Evolutionary conservation across 2,329 filamentous ascomycete species (phyloP), one percentile per base, ranked within the genome.

Genomic region (Talaromyces sp.): DNA sequence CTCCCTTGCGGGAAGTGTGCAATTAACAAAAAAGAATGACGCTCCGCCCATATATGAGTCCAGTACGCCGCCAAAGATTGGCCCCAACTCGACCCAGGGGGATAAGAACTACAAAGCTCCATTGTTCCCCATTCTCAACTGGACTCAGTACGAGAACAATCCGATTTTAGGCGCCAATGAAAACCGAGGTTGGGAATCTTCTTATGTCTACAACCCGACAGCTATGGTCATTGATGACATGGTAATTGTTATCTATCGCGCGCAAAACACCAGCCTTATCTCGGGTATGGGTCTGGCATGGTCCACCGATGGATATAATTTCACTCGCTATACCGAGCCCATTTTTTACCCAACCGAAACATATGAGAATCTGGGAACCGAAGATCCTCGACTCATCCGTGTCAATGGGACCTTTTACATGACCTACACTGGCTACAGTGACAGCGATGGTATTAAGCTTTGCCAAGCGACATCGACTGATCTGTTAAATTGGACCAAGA

Each of bases 341-440:
- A 65, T 76, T 19, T 38, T 75, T 9, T 65, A 65, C 21, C 64
- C 71, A 3, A 74, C 71, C 3, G 71, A 75, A 57, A 57, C 65
- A 0, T 75, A 68, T 62, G 73, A 75, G 54, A 61, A 63, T 7
- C 63, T 65, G 3, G 72, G 73, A 32, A 72, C 72, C 27, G 73
- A 76, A 61, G 74, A 76, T 58, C 72, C 74, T 10, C 67, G 74
- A 17, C 65, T 76, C 8, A 67, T 73, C 14, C 68, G 70, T 24
- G 65, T 74, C 31, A 72, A 75, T 31, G 72, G 72, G 1, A 71
- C 70, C 0, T 75, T 75, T 61, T 74, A 75, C 65, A 59, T 76
- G 60, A 75, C 73, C 1, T 76, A 76, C 60, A 75, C 73, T 3
- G 71, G 60, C 2, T 76, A 67, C 53, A 52, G 48, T 11, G 70